These are phyloP conservation scores for Pistacia integerrima DNA, from an alignment of 345 rosid genomes.

Conservation along the genomic window DNA sequence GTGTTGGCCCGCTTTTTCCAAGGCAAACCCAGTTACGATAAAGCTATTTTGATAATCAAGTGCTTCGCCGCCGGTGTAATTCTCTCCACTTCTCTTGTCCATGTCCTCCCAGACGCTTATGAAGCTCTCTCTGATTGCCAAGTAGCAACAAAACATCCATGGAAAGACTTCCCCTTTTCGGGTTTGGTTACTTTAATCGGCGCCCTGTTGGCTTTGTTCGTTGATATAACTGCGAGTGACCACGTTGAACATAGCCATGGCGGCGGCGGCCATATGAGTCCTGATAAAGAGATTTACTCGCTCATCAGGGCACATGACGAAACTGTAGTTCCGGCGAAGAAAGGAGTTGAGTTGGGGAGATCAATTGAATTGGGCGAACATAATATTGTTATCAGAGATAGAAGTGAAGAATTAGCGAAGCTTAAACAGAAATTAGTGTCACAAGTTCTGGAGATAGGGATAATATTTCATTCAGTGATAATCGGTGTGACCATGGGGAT, in stretches of 20 bases:
- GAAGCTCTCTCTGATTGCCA: conserved; percentile 72
- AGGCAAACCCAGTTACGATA: conserved; percentile 78
- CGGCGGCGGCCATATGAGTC: conserved; percentile 36
- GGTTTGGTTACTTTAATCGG: conserved; percentile 79
- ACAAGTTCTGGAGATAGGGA: conserved; percentile 92
- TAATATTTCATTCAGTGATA: conserved; percentile 89
- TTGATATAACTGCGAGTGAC: conserved; percentile 82
- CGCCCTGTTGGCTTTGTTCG: conserved; percentile 63
- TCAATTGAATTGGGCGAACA: conserved; percentile 28
- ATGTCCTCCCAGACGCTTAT: conserved; percentile 89
- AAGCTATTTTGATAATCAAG: conserved; percentile 65
- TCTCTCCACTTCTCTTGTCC: conserved; percentile 90
- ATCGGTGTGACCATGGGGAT: conserved; percentile 96
- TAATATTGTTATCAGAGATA: background rate
- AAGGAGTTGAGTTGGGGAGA: conserved; percentile 35
- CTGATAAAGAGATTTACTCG: conserved; percentile 28
- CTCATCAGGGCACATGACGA: conserved; percentile 47
- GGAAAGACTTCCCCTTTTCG: conserved; percentile 89
- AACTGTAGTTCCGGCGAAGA: conserved; percentile 19
- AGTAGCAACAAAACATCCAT: conserved; percentile 75
- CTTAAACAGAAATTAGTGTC: conserved; percentile 83
- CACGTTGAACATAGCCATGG: conserved; percentile 66
- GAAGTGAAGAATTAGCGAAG: conserved; percentile 49
- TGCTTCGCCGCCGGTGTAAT: conserved; percentile 98
- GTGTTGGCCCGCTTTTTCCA: conserved; percentile 74